phyloP scores from a whole-genome alignment of 768 basidiomycete species.

The Mycena olivaceomarginata region DNA sequence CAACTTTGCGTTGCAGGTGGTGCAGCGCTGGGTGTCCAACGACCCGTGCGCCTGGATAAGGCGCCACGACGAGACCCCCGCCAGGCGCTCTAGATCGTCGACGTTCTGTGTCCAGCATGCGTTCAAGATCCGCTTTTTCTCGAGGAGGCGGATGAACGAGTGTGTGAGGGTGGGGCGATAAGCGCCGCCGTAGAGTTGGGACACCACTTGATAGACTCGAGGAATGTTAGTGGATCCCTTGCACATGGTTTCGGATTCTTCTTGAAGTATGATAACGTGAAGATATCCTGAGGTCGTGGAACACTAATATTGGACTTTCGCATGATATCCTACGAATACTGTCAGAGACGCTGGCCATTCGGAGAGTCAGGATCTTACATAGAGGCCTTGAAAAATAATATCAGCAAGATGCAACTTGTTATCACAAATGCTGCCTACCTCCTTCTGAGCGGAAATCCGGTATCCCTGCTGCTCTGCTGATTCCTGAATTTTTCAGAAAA shows the following conservation, averaged over 20 bases:
- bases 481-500: slow-evolving; percentile 14
- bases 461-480: slow-evolving; percentile 34
- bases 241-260: slow-evolving; percentile 32
- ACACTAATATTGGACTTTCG: slow-evolving; percentile 20
- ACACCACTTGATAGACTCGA: slow-evolving; percentile 31
- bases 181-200: slow-evolving; percentile 30
- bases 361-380: neutral
- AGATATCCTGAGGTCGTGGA: slow-evolving; percentile 24
- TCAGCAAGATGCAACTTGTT: neutral
- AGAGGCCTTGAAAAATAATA: slow-evolving; percentile 15
- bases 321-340: slow-evolving; percentile 2
- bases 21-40: slow-evolving; percentile 33
- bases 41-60: slow-evolving; percentile 37
- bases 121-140: slow-evolving; percentile 11
- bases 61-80: slow-evolving; percentile 25
- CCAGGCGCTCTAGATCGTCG: slow-evolving; percentile 21
- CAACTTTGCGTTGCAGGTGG: slow-evolving; percentile 26
- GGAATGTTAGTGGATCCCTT: neutral
- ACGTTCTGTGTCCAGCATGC: slow-evolving; percentile 34
- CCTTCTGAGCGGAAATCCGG: slow-evolving; percentile 33
- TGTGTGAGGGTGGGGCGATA: slow-evolving; percentile 39
- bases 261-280: slow-evolving; percentile 35
- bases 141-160: slow-evolving; percentile 37
- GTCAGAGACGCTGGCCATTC: neutral
- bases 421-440: slow-evolving; percentile 3